Evolutionary conservation across 164 flowering plant genomes (phyloP), one percentile per base, ranked within the genome.

Genomic region (Vitis cinerea): DNA sequence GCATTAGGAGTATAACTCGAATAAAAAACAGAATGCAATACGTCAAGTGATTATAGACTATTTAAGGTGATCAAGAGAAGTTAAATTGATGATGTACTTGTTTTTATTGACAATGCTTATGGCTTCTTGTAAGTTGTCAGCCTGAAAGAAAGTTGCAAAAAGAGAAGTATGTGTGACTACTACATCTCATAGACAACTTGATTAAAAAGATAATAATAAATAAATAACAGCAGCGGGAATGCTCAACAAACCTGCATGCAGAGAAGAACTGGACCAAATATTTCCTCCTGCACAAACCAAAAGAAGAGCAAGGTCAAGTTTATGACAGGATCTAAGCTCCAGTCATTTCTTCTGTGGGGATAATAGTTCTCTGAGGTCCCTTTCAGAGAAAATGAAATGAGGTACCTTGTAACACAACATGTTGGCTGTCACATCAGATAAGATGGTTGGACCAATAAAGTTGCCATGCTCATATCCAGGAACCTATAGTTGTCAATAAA

Each of bases 331-430:
- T 50, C 14, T 37, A 52, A 19, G 44, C 27, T 31, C 37, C 50
- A 64, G 3, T 47, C 27, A 60, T 14, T 61, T 70, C n/a, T 59
- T 49, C 54, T 52, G 71, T 14, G 44, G 44, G 44, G 44, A 37
- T 51, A 11, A 65, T 27, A 65, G 13, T 47, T 47, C 16, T 9
- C 11, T 12, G 10, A 50, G 52, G 19, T 51, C 54, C n/a, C 50
- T 48, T 54, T 10, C 61, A 58, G 30, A 8, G 7, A 3, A 4
- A 3, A 7, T n/a, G 8, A 50, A 30, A 63, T 61, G 17, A 52
- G 29, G 50, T 86, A 93, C 99, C 97, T 93, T 85, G 75, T 95
- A 93, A 67, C 99, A 93, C 72, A 93, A 97, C 99, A 93, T 95
- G 79, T 85, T 81, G 44, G 81, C 59, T 16, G 83, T 83, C 65